Conservation (phyloP, 139 green algal genomes). For the Edaphochlamys debaryana region DNA sequence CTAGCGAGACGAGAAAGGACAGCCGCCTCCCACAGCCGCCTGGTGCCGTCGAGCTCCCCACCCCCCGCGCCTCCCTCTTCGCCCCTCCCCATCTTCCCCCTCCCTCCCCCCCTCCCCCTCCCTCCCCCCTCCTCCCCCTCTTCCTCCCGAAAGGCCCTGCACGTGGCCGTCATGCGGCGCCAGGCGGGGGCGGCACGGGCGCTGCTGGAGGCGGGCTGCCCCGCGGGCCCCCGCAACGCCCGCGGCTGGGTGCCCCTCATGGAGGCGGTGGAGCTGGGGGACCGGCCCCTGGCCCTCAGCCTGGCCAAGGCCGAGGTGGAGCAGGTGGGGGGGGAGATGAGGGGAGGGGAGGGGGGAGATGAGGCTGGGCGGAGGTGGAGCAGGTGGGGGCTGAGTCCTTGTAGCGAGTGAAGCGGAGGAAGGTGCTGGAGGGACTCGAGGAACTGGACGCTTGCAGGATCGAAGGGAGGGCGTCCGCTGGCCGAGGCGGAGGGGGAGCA, state of each 20-base stretch:
- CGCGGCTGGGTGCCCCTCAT: conserved; percentile 74
- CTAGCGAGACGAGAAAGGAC: too few relatives aligned
- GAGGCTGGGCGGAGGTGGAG: not conserved
- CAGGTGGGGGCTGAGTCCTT: not conserved
- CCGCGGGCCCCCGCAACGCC: conserved; percentile 46
- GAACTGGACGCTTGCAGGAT: too few relatives aligned
- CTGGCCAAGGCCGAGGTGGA: conserved; percentile 43
- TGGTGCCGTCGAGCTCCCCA: too few relatives aligned
- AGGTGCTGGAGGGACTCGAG: too few relatives aligned
- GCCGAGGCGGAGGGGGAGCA: too few relatives aligned
- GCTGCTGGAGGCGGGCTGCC: conserved; percentile 62
- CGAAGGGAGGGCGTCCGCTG: too few relatives aligned
- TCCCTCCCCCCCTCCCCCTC: not conserved
- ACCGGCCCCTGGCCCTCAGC: conserved; percentile 37
- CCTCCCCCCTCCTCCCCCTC: too few relatives aligned
- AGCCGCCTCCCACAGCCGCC: too few relatives aligned
- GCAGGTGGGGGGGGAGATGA: conserved; percentile 11
- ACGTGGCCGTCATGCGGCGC: conserved; percentile 69
- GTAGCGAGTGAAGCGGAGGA: too few relatives aligned
- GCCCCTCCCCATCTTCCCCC: not conserved
- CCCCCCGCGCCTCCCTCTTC: too few relatives aligned
- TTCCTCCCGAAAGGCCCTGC: conserved; percentile 75
- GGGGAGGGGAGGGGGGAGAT: not conserved
- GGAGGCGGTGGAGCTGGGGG: conserved; percentile 67
- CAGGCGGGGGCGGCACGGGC: conserved; percentile 35